These are phyloP conservation scores for Ceratocystis variospora DNA, from an alignment of 2,329 filamentous ascomycete species.

Conservation along the genomic window DNA sequence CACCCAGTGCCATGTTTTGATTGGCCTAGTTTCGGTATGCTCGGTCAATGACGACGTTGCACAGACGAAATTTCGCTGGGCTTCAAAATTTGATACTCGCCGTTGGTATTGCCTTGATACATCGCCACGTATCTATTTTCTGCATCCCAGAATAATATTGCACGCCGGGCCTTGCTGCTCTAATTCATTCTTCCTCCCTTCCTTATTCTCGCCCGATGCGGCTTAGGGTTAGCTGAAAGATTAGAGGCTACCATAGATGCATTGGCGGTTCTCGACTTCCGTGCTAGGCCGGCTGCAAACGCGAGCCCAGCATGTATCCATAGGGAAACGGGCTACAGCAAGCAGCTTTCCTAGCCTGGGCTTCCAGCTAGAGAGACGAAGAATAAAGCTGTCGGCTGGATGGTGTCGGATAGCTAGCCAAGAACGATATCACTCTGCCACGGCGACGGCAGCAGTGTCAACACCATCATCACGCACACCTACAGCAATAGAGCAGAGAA, in stretches of 20 bases:
- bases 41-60: slow-evolving; percentile 10
- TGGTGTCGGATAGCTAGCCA: slow-evolving; percentile 12
- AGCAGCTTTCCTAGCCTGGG: not conserved
- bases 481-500: slow-evolving; percentile 38
- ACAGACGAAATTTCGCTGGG: slow-evolving; percentile 6
- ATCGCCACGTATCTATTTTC: not conserved
- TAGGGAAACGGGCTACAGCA: not conserved
- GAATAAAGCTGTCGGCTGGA: not conserved
- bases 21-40: slow-evolving; percentile 3
- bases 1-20: not conserved
- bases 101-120: not conserved
- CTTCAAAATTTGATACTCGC: not conserved
- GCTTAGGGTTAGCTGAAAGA: slow-evolving; percentile 10
- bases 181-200: not conserved
- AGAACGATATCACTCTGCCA: slow-evolving; percentile 8
- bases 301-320: slow-evolving; percentile 2
- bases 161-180: not conserved
- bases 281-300: slow-evolving; percentile 16
- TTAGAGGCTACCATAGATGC: slow-evolving; percentile 12
- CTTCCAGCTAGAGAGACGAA: not conserved
- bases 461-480: slow-evolving; percentile 17
- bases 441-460: slow-evolving; percentile 12
- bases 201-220: not conserved
- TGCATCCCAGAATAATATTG: not conserved
- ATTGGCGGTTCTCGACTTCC: slow-evolving; percentile 17